These are phyloP conservation scores for Byssoonygena ceratinophila DNA, from an alignment of 2,329 filamentous ascomycete genomes.

Conservation along the genomic window DNA sequence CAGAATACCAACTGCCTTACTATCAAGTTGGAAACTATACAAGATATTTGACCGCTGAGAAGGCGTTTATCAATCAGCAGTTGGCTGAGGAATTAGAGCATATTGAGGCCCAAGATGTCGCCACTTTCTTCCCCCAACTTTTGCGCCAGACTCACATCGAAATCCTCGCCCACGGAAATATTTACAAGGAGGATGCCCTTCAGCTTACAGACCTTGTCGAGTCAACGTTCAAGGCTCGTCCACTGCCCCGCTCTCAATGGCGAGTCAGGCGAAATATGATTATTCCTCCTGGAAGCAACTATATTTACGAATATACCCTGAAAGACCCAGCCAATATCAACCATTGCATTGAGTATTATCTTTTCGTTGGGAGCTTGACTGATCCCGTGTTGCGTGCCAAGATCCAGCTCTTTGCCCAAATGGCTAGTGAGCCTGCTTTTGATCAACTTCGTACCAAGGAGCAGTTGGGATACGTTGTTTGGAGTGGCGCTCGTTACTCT, in stretches of 20 bases:
- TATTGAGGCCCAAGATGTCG: constrained; percentile 63
- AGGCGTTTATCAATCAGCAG: constrained; percentile 68
- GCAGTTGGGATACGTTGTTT: constrained; percentile 93
- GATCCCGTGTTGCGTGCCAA: constrained; percentile 64
- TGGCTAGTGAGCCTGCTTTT: constrained; percentile 86
- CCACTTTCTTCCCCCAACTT: constrained; percentile 67
- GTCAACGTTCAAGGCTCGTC: constrained; percentile 60
- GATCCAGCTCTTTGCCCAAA: constrained; percentile 71
- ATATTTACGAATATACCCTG: constrained; percentile 66
- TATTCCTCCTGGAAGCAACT: constrained; percentile 70
- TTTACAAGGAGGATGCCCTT: constrained; percentile 87
- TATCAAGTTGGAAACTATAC: constrained; percentile 77
- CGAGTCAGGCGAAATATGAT: constrained; percentile 65
- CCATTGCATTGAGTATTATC: constrained; percentile 69
- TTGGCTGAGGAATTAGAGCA: constrained; percentile 63
- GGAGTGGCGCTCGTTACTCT: constrained; percentile 62
- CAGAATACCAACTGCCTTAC: constrained; percentile 79
- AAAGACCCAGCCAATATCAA: constrained; percentile 85
- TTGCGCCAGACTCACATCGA: constrained; percentile 80
- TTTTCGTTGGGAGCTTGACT: constrained; percentile 58
- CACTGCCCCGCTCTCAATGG: constrained; percentile 68
- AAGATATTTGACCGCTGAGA: constrained; percentile 66
- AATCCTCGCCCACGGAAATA: constrained; percentile 76
- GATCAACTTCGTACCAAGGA: constrained; percentile 94
- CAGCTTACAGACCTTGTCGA: constrained; percentile 76